A percentile compares a stretch with the other conserved stretches of the same genome.
Conservation (phyloP, 2,329 filamentous ascomycete species). For the Blastomyces percursus region DNA sequence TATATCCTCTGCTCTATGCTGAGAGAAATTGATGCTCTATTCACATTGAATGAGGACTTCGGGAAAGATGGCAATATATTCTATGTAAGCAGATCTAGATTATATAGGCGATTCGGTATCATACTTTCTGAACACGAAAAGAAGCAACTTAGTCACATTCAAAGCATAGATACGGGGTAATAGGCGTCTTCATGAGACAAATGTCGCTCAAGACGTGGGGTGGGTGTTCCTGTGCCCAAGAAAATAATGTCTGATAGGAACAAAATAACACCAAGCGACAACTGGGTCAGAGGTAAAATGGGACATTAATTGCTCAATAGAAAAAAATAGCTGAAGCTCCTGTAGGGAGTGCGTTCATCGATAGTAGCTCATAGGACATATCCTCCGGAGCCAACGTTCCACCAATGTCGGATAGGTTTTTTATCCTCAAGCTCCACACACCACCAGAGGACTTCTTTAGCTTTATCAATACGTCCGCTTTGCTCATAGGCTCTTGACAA, state of each 20-base stretch:
- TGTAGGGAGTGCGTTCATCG: conserved; percentile 8
- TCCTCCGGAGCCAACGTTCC: conserved; percentile 53
- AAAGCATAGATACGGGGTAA: neutral
- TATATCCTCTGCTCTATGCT: neutral
- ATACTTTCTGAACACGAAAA: neutral
- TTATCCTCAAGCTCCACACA: conserved; percentile 89
- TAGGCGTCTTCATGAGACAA: conserved; percentile 16
- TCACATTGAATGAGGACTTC: neutral
- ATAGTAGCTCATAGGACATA: conserved; percentile 46
- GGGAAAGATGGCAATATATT: neutral
- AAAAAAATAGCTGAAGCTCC: conserved; percentile 13
- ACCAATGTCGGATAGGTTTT: conserved; percentile 69
- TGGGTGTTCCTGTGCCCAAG: neutral
- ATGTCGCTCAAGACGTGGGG: conserved; percentile 19
- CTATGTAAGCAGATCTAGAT: neutral
- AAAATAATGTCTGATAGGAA: conserved; percentile 7
- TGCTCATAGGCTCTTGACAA: conserved; percentile 81
- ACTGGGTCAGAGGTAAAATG: neutral
- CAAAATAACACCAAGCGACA: conserved; percentile 16
- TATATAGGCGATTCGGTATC: neutral
- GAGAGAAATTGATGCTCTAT: neutral
- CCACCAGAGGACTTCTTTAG: conserved; percentile 94
- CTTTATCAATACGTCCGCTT: conserved; percentile 72
- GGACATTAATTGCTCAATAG: neutral
- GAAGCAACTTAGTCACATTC: neutral